Evolutionary conservation across 768 basidiomycete genomes (phyloP).

Genomic region (Chalciporus chontae): DNA sequence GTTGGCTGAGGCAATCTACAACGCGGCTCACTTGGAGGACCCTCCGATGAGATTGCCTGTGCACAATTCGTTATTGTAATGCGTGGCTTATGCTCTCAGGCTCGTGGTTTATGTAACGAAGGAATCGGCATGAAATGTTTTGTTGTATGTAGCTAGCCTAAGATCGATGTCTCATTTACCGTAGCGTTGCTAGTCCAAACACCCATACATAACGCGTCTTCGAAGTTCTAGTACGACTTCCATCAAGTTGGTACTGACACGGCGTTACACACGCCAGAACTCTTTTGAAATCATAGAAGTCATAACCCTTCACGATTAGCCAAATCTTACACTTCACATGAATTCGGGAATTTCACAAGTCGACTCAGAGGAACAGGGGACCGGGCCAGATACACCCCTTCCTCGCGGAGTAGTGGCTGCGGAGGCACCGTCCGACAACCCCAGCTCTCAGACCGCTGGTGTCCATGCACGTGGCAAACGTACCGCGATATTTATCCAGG

Average conservation of each 20-base stretch:
- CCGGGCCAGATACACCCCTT: background rate
- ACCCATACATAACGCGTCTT: background rate
- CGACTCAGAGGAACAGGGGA: background rate
- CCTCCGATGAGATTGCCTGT: constrained; percentile 18
- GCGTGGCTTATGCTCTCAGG: too few species aligned
- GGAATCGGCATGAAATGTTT: too few species aligned
- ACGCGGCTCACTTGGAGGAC: constrained; percentile 3
- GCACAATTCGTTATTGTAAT: background rate
- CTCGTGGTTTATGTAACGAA: too few species aligned
- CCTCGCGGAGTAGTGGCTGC: background rate
- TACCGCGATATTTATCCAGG: constrained; percentile 52
- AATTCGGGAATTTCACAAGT: background rate
- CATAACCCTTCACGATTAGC: background rate
- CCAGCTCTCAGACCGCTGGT: background rate
- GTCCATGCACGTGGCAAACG: constrained; percentile 6
- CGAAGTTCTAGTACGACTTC: too few species aligned
- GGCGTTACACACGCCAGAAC: too few species aligned
- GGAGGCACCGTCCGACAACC: background rate
- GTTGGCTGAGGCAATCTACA: constrained; percentile 13
- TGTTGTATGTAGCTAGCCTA: too few species aligned
- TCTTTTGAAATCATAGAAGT: background rate
- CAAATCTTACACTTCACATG: background rate
- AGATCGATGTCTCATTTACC: too few species aligned
- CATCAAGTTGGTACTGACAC: background rate
- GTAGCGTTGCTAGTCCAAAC: constrained; percentile 1